Base-by-base conservation (phyloP, 2,329 filamentous ascomycete genomes). In the Aspergillus ibericus region DNA sequence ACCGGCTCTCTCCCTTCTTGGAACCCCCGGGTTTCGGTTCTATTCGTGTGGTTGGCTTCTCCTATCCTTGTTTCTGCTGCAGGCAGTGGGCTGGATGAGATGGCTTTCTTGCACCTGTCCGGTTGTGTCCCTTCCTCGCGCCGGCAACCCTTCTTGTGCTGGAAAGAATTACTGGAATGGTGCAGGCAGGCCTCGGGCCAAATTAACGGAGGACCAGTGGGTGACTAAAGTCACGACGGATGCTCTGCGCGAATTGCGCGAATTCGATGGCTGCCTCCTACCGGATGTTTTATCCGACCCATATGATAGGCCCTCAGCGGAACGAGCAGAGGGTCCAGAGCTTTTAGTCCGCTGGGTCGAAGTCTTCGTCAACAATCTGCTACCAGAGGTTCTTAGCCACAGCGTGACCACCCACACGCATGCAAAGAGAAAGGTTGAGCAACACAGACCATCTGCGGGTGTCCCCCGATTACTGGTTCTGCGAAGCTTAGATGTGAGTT, bases 181-280 rank as follows among this genome's bases (percentile, higher is more conserved):
- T 48, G 22, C 22, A 25, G 18, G 25, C 22, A 48, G 16, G 32
- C 32, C 15, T 32, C 5, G 27, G 44, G 27, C 20, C 22, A 27
- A 29, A 9, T 16, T 10, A 27, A 27, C 42, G 22, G 6, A 47
- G 13, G 15, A 47, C 22, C 55, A 52, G 18, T 22, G 32, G 16
- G 22, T 44, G 49, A 51, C 50, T 35, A 42, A 40, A 27, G 38
- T 34, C 42, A 34, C 32, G 48, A 35, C 40, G 20, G 52, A 48
- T 13, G 53, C 22, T 50, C 25, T 44, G 50, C 38, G 51, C 58
- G 60, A 60, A 60, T 64, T 44, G 50, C 38, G 51, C 58, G 60
- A 60, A 60, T 64, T 61, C 54, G 7, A 60, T 59, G 29, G 44
- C 54, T 36, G 22, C 13, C 6, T 53, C 18, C 7, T 1, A 0